Conservation (phyloP, 1,284 basidiomycete species). For the Ganoderma lucidum region DNA sequence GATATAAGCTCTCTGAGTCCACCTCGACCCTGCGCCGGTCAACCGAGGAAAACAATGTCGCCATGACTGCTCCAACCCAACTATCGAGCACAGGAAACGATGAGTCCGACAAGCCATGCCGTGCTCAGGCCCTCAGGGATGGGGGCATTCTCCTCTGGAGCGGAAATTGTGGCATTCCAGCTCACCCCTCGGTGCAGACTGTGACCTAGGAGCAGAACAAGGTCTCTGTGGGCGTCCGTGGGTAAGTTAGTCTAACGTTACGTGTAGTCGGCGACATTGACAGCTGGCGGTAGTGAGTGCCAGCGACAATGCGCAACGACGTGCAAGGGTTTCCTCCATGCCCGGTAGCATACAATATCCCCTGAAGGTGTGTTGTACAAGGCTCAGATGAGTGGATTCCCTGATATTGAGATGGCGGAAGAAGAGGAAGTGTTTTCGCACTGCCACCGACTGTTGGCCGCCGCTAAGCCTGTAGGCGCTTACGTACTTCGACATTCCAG, state of each 20-base stretch:
- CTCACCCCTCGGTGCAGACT: neutral
- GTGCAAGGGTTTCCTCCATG: too few relatives aligned
- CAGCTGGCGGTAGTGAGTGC: too few relatives aligned
- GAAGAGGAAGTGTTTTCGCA: neutral
- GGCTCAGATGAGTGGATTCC: neutral
- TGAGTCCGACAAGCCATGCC: neutral
- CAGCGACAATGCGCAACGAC: too few relatives aligned
- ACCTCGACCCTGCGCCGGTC: neutral
- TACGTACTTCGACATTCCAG: too few relatives aligned
- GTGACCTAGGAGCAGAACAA: neutral
- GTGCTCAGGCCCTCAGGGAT: too few relatives aligned
- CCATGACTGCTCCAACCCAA: neutral
- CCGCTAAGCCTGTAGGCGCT: too few relatives aligned
- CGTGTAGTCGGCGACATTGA: neutral
- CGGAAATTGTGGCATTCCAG: neutral
- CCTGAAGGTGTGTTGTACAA: too few relatives aligned
- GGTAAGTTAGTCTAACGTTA: neutral
- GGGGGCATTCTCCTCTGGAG: neutral
- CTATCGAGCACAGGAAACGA: neutral
- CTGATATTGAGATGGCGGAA: too few relatives aligned
- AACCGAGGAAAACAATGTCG: neutral
- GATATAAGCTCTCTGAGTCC: neutral
- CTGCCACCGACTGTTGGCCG: neutral
- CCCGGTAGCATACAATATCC: too few relatives aligned
- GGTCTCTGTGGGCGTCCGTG: neutral